Evolutionary conservation across 768 basidiomycete genomes (phyloP).

Genomic region (Bullera alba): DNA sequence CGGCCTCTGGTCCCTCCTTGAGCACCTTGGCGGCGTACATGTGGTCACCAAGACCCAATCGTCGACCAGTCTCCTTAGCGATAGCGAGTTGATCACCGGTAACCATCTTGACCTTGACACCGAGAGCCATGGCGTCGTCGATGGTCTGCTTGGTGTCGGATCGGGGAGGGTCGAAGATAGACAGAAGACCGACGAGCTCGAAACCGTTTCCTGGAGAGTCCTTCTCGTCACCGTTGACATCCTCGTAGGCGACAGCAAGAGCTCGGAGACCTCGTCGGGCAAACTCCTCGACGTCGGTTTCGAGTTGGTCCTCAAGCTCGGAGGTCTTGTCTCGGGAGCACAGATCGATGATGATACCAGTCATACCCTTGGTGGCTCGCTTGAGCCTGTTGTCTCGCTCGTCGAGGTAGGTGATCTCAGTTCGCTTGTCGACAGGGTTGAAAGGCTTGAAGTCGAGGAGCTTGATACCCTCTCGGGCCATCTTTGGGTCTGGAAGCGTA

Average conservation of each 20-base stretch:
- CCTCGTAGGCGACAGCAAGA: slow-evolving; percentile 91
- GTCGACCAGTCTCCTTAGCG: slow-evolving; percentile 97
- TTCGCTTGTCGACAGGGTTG: slow-evolving; percentile 98
- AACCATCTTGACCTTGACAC: slow-evolving; percentile 99
- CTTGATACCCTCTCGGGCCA: slow-evolving; percentile 86
- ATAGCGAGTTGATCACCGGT: slow-evolving; percentile 99
- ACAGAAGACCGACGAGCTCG: slow-evolving; percentile 91
- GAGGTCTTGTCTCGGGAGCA: slow-evolving; percentile 96
- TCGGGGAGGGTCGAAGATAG: slow-evolving; percentile 97
- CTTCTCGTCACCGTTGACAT: slow-evolving; percentile 70
- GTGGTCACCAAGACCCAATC: slow-evolving; percentile 95
- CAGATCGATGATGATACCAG: slow-evolving; percentile 93
- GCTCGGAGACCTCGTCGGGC: slow-evolving; percentile 94
- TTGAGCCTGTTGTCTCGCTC: slow-evolving; percentile 79
- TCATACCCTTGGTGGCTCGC: slow-evolving; percentile 99
- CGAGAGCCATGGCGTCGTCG: slow-evolving; percentile 89
- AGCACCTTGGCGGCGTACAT: slow-evolving; percentile 99
- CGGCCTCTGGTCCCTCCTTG: slow-evolving; percentile 88
- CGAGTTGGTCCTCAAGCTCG: slow-evolving; percentile 80
- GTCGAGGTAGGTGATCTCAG: slow-evolving; percentile 95
- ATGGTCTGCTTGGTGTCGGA: slow-evolving; percentile 98
- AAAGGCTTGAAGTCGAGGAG: slow-evolving; percentile 98
- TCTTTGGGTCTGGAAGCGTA: slow-evolving; percentile 63
- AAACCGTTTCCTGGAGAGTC: slow-evolving; percentile 93
- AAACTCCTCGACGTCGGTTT: slow-evolving; percentile 92